Base-by-base conservation (phyloP, 2,329 filamentous ascomycete genomes). In the Tolypocladium nubicola region DNA sequence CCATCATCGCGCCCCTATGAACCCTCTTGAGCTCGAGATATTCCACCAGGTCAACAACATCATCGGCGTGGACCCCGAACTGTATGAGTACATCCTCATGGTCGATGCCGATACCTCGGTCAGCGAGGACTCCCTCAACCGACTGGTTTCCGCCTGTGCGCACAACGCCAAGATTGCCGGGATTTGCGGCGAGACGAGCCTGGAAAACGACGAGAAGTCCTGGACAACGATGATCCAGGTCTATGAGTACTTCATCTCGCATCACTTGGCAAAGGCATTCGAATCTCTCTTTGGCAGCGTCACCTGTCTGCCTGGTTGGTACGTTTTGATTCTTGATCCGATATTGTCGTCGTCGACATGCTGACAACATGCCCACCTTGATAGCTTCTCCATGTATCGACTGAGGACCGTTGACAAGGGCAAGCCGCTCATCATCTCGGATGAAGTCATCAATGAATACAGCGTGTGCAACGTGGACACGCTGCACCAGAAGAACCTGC, bases 221-320 rank as follows among this genome's bases (percentile, higher is more conserved):
- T 97, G 92, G 91, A 96, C 90, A 90, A 99, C 94, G 14, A 99
- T 99, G 94, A 99, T 99, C 67, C 94, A 99, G 72, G 94, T 99
- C 62, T 99, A 99, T 76, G 94, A 99, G 73, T 99, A 99, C 79
- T 99, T 92, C 73, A 99, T 99, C 69, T 97, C 94, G 37, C 94
- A 99, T 79, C 89, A 99, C 74, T 77, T 99, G 71, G 81, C 94
- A 56, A 99, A 99, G 77, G 90, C 94, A 61, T 99, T 99, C 69
- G 94, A 99, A 72, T 97, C 91, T 60, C 83, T 99, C 60, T 99
- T 99, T 68, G 94, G 92, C 69, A 96, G 90, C 72, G 94, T 99
- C 60, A 99, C 94, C 59, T 99, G 94, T 87, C 86, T 99, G 77
- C 94, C 94, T 62, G 94, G 94, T 82, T 99, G 94, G 93, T 97